Conservation (phyloP, 2,329 filamentous ascomycete species). For the Capronia americana region DNA sequence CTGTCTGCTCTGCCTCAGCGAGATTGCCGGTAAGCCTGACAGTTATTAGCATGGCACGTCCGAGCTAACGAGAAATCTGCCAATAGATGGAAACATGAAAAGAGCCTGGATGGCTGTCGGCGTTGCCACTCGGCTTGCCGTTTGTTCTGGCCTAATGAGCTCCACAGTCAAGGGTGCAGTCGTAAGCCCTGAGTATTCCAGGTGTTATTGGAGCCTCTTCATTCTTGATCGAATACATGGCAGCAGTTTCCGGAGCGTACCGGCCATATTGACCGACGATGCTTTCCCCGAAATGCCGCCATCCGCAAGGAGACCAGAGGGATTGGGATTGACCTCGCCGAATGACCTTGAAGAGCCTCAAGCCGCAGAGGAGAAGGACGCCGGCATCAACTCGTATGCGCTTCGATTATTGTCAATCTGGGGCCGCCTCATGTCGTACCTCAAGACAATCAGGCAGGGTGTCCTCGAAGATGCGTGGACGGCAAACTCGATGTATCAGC, state of each 20-base stretch:
- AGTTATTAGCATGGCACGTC: background rate
- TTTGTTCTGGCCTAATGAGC: constrained; percentile 26
- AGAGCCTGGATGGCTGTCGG: constrained; percentile 35
- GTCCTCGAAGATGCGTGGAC: constrained; percentile 32
- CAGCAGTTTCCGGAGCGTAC: constrained; percentile 28
- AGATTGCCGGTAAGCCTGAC: constrained; percentile 30
- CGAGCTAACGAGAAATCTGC: background rate
- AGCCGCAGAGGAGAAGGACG: constrained; percentile 18
- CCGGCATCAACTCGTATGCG: constrained; percentile 32
- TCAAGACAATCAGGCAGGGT: constrained; percentile 32
- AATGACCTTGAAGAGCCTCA: background rate
- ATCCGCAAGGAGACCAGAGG: background rate
- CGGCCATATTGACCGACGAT: constrained; percentile 26
- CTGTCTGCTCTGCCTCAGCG: constrained; percentile 32
- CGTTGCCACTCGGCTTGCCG: constrained; percentile 28
- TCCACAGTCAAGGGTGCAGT: background rate
- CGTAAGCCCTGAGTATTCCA: constrained; percentile 21
- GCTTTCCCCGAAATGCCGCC: constrained; percentile 31
- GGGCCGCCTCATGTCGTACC: constrained; percentile 33
- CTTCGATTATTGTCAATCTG: constrained; percentile 34
- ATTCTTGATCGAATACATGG: constrained; percentile 37
- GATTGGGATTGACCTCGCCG: background rate
- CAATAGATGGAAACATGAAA: constrained; percentile 31
- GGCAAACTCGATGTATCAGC: constrained; percentile 31
- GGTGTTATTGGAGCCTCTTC: constrained; percentile 36